Percentiles rank a stretch among this genome's conserved stretches.
These are phyloP conservation scores for Cladosporium velox DNA, from an alignment of 2,329 filamentous ascomycete species.

Conservation along the genomic window DNA sequence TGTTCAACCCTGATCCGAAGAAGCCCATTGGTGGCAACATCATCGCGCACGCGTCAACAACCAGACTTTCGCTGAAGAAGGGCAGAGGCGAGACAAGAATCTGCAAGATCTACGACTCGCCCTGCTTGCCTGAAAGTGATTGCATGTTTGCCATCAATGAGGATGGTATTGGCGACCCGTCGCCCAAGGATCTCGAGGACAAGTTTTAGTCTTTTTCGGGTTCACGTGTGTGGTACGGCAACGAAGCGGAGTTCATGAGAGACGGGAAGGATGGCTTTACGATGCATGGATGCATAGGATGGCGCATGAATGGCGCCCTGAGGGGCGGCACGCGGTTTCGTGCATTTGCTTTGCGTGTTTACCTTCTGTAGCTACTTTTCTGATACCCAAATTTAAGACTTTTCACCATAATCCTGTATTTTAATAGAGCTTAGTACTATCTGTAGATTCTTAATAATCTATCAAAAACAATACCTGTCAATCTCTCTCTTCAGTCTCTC, in stretches of 20 bases:
- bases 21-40: constrained; percentile 99
- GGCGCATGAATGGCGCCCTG: constrained; percentile 1
- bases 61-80: constrained; percentile 91
- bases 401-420: not conserved
- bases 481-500: too few relatives aligned
- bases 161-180: constrained; percentile 93
- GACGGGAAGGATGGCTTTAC: not conserved
- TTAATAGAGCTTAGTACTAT: not conserved
- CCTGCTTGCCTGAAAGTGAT: constrained; percentile 93
- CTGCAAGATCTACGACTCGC: constrained; percentile 99
- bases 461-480: not conserved
- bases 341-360: constrained; percentile 17
- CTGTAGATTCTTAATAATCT: not conserved
- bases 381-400: constrained; percentile 16
- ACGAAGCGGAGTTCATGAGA: not conserved
- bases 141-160: constrained; percentile 96
- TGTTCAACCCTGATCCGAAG: constrained; percentile 99
- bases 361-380: constrained; percentile 20
- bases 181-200: constrained; percentile 93
- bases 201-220: constrained; percentile 45
- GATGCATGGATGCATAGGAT: constrained; percentile 21
- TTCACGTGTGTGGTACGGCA: not conserved
- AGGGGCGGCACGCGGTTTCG: not conserved
- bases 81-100: constrained; percentile 92
- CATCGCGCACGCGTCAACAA: constrained; percentile 96